Evolutionary conservation across 306 rosid species (phyloP).

Genomic region (Astragalus membranaceus): DNA sequence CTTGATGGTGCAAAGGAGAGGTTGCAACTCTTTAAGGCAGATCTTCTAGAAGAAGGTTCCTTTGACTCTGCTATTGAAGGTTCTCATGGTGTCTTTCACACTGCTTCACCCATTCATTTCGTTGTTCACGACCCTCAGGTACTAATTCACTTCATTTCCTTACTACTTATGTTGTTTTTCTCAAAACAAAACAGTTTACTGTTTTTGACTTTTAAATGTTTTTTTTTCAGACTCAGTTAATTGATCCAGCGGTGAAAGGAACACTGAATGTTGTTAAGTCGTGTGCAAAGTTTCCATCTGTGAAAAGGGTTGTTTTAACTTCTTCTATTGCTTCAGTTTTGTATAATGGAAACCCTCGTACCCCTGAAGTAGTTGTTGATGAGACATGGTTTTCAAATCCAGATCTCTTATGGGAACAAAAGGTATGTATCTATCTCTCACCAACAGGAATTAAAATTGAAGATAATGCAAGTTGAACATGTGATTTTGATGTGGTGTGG

Average conservation of each 20-base stretch:
- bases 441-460: no score
- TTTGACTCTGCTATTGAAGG: conserved; percentile 39
- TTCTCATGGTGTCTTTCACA: conserved; percentile 49
- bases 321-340: conserved; percentile 24
- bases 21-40: conserved; percentile 37
- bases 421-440: neutral
- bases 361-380: conserved; percentile 23
- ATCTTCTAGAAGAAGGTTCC: conserved; percentile 47
- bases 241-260: conserved; percentile 42
- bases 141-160: neutral
- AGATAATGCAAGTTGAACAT: no score
- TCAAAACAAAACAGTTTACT: no score
- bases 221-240: conserved; percentile 22
- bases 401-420: neutral
- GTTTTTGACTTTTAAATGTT: neutral
- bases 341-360: conserved; percentile 16
- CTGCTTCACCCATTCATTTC: conserved; percentile 35
- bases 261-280: conserved; percentile 37
- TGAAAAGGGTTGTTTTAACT: conserved; percentile 31
- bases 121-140: conserved; percentile 38
- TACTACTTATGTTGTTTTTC: no score
- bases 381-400: conserved; percentile 38
- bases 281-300: conserved; percentile 28
- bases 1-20: conserved; percentile 58
- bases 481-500: no score